Conservation (phyloP, 1,139 yeast genomes). For the Geotrichum citri-aurantii region DNA sequence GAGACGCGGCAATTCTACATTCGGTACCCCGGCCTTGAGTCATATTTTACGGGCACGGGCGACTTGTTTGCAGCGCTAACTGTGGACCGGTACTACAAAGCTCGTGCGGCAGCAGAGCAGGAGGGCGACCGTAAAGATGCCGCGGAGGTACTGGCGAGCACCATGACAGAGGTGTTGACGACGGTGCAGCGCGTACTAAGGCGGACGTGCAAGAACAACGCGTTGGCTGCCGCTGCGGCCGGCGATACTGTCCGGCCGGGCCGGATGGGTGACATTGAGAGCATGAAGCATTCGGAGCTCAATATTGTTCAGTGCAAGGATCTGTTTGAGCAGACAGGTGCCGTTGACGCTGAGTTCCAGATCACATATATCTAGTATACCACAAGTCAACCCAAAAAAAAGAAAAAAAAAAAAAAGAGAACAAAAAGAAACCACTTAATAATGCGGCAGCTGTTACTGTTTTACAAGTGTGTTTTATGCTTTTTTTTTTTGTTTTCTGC, state of each 20-base stretch:
- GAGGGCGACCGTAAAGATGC: constrained; percentile 23
- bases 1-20: constrained; percentile 35
- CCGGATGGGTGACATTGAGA: constrained; percentile 27
- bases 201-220: constrained; percentile 21
- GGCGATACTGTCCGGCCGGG: constrained; percentile 22
- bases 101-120: constrained; percentile 20
- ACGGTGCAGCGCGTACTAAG: constrained; percentile 28
- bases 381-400: no score
- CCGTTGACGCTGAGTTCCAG: constrained; percentile 7
- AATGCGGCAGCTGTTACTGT: no score
- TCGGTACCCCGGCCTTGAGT: constrained; percentile 52
- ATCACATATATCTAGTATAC: neutral
- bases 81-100: constrained; percentile 50
- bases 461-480: no score
- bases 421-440: no score
- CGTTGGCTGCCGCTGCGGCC: constrained; percentile 13
- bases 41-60: constrained; percentile 89
- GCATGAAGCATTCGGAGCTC: constrained; percentile 29
- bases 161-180: constrained; percentile 25
- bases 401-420: neutral
- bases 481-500: no score
- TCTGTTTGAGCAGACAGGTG: constrained; percentile 10
- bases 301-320: constrained; percentile 27
- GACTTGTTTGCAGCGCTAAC: constrained; percentile 80
- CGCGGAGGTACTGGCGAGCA: constrained; percentile 24